Conservation (phyloP, 345 rosid species). For the Rubroshorea leprosula region DNA sequence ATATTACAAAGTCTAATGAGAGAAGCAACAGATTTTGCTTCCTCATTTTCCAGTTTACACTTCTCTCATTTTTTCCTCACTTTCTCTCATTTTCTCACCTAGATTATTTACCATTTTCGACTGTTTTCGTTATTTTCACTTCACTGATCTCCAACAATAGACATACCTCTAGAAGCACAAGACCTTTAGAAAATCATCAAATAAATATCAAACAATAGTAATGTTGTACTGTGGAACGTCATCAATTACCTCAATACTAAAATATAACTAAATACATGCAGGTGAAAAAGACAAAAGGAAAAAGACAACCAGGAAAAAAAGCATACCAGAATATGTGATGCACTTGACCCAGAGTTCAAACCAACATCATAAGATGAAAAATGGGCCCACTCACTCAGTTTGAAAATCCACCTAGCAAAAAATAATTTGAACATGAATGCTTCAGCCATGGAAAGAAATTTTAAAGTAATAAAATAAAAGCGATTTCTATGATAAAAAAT, state of each 20-base stretch:
- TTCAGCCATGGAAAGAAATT: not conserved
- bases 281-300: not conserved
- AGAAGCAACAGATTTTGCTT: too few species aligned
- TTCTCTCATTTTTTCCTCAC: too few species aligned
- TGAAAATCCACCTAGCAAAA: constrained; percentile 75
- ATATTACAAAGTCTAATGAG: too few species aligned
- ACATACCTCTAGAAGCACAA: not conserved
- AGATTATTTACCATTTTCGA: too few species aligned
- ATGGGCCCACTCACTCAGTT: constrained; percentile 94
- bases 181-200: not conserved
- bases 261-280: not conserved
- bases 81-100: too few species aligned
- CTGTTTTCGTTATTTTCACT: too few species aligned
- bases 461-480: not conserved
- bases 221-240: not conserved
- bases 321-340: constrained; percentile 86
- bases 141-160: too few species aligned
- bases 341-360: constrained; percentile 78
- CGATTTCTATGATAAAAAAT: not conserved
- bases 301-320: constrained; percentile 9
- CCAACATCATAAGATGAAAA: constrained; percentile 84
- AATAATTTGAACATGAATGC: constrained; percentile 1
- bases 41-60: too few species aligned
- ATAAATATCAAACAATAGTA: not conserved
- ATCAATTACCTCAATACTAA: not conserved